These are phyloP conservation scores for Protomyces inouyei DNA, from an alignment of 1,139 yeast genomes.

Conservation along the genomic window DNA sequence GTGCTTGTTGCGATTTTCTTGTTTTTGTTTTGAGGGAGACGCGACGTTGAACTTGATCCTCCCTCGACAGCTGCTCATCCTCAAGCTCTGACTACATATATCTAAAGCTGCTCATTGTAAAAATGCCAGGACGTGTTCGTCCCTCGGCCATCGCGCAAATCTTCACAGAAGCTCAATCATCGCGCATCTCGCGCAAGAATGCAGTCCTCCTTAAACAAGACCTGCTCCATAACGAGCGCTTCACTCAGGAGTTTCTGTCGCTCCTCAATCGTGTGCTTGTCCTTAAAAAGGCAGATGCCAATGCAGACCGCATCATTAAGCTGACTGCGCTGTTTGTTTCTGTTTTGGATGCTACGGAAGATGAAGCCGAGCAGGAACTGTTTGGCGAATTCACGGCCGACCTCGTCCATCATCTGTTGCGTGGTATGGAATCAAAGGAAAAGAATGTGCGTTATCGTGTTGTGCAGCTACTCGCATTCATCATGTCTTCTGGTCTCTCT, in stretches of 20 bases:
- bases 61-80: neutral
- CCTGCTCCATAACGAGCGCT: neutral
- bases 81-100: neutral
- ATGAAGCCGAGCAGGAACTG: conserved; percentile 9
- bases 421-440: conserved; percentile 74
- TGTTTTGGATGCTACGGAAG: conserved; percentile 26
- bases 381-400: conserved; percentile 51
- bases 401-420: conserved; percentile 59
- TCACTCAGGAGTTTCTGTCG: conserved; percentile 1
- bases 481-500: conserved; percentile 62
- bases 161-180: conserved; percentile 10
- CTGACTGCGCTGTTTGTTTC: conserved; percentile 41
- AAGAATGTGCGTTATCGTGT: conserved; percentile 74
- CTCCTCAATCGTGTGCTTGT: conserved; percentile 48
- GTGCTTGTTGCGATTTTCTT: neutral
- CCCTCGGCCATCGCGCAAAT: conserved; percentile 2
- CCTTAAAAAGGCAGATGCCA: conserved; percentile 62
- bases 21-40: neutral
- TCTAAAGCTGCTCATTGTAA: neutral
- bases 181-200: conserved; percentile 16
- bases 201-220: conserved; percentile 13
- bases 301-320: conserved; percentile 74
- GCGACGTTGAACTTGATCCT: neutral
- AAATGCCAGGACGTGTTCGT: neutral
- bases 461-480: conserved; percentile 68